Evolutionary conservation across 2,329 filamentous ascomycete genomes (phyloP).

Genomic region (Dothiorella sarmentorum): DNA sequence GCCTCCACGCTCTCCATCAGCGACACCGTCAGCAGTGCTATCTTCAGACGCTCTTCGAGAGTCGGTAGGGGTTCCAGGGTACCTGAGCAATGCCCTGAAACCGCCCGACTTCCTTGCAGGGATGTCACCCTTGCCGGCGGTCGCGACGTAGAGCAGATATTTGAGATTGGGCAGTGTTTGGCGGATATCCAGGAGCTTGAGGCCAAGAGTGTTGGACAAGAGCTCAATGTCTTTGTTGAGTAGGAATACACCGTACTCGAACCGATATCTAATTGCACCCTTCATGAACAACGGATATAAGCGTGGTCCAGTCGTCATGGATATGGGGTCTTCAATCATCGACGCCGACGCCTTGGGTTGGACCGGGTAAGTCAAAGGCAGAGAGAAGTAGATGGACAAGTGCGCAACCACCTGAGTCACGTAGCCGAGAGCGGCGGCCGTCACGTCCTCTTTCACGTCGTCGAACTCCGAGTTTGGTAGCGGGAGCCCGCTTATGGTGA

Average conservation of each 20-base stretch:
- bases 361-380: conserved; percentile 78
- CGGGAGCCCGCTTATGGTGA: conserved; percentile 75
- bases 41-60: conserved; percentile 2
- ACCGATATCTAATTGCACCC: conserved; percentile 74
- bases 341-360: conserved; percentile 69
- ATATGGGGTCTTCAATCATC: conserved; percentile 71
- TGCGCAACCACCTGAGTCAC: conserved; percentile 71
- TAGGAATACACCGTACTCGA: conserved; percentile 95
- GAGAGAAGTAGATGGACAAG: conserved; percentile 76
- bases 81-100: conserved; percentile 29
- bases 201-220: conserved; percentile 58
- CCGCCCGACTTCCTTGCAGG: conserved; percentile 42
- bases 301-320: conserved; percentile 38
- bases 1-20: conserved; percentile 8
- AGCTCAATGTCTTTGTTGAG: conserved; percentile 92
- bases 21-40: conserved; percentile 14
- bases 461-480: conserved; percentile 79
- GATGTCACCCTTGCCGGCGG: conserved; percentile 67
- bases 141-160: conserved; percentile 85
- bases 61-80: conserved; percentile 14
- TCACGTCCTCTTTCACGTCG: conserved; percentile 64
- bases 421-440: conserved; percentile 78
- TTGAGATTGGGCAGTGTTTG: conserved; percentile 93
- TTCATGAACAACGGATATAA: conserved; percentile 75
- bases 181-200: conserved; percentile 82